Base-by-base conservation (phyloP, 208 protist genomes). In the Lotmaria passim region DNA sequence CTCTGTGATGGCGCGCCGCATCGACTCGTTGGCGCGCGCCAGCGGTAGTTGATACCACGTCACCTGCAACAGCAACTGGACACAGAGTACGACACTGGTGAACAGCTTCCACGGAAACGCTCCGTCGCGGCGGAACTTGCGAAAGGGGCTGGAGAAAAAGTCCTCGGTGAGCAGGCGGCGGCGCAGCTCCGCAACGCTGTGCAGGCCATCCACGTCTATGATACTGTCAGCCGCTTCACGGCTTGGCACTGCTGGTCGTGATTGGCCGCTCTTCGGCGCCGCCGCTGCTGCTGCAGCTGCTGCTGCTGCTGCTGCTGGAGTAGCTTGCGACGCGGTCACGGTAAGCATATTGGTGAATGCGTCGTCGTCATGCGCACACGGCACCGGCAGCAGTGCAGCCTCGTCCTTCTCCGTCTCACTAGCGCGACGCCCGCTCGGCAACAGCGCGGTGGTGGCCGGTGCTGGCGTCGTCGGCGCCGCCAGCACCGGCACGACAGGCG, bases 71-170 rank as follows among this genome's bases (percentile, higher is more conserved):
- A 87, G 47, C 41, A 87, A 19, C 28, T 79, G 53, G 23, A 83
- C 7, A 55, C 81, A 70, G 39, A 86, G 79, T 14, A 78, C 36
- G 12, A 85, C 71, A 56, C 73, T 90, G 44, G 69, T 73, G 10
- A 55, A 26, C 12, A 90, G 75, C 66, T 82, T 82, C 44, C 61
- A 82, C 11, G 85, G 79, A 39, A 90, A 80, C 17, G 19, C 64
- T 5, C 79, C 73, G 48, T 83, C 46, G 12, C 67, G 75, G 11
- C 69, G 64, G 7, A 86, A 69, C 43, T 82, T 85, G 26, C 70
- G 69, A 34, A 78, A 69, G 0, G 81, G 74, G 47, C 74, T 73
- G 3, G 73, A 79, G 52, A 74, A 83, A 48, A 89, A 85, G 30
- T 83, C 78, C 21, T 88, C 75, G 28, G 70, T 78, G 12, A 74